phyloP scores from a whole-genome alignment of 805 yeast species.

The Ogataea degrootiae region DNA sequence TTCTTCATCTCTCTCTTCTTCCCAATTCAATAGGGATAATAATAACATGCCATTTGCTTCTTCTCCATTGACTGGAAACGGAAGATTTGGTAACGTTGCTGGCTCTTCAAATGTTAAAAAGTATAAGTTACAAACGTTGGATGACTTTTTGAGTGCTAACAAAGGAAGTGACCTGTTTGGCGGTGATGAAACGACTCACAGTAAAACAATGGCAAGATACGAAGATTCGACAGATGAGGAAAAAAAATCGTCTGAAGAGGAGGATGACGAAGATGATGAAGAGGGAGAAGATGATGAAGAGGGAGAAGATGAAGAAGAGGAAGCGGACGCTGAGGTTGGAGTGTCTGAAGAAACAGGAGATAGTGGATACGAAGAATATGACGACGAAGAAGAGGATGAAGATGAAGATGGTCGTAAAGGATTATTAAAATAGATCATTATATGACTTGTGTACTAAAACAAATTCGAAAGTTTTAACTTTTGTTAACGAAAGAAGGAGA shows the following conservation, averaged over 20 bases:
- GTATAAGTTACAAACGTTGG: conserved; percentile 71
- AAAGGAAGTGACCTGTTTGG: conserved; percentile 35
- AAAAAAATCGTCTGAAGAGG: conserved; percentile 4
- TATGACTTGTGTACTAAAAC: neutral
- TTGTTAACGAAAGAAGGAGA: too few relatives aligned
- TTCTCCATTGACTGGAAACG: neutral
- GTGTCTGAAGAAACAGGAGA: conserved; percentile 30
- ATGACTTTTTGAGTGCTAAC: conserved; percentile 59
- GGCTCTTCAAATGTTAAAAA: conserved; percentile 24
- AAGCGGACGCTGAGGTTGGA: conserved; percentile 24
- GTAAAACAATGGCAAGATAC: conserved; percentile 13
- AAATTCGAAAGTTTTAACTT: neutral
- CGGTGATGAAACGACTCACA: conserved; percentile 19
- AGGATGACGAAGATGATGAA: conserved; percentile 24
- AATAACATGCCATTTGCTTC: neutral
- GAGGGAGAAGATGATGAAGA: conserved; percentile 26
- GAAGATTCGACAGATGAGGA: conserved; percentile 10
- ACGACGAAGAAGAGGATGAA: conserved; percentile 11
- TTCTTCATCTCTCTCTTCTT: neutral
- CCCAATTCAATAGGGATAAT: neutral
- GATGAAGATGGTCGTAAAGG: conserved; percentile 11
- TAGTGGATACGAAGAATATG: conserved; percentile 27
- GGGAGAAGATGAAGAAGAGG: conserved; percentile 25
- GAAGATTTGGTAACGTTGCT: neutral
- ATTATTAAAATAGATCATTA: conserved; percentile 6